These are phyloP conservation scores for Coniochaeta pulveracea DNA, from an alignment of 2,329 filamentous ascomycete genomes.

Conservation along the genomic window DNA sequence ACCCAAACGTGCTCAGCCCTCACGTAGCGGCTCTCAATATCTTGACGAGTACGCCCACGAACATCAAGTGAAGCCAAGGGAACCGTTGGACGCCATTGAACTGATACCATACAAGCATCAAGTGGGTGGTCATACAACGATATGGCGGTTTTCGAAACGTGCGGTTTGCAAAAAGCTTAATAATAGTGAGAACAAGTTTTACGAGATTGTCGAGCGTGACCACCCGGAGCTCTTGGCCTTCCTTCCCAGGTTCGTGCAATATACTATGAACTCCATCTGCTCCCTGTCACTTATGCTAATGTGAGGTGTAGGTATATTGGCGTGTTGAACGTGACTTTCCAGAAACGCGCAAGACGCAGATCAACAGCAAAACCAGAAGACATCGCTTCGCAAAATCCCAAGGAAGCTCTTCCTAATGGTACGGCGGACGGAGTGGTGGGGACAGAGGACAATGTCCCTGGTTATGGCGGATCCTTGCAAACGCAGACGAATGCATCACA, in stretches of 20 bases:
- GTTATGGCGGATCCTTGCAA: no score
- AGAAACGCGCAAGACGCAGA: constrained; percentile 63
- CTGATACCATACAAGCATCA: constrained; percentile 96
- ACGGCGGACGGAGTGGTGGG: no score
- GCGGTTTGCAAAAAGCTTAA: constrained; percentile 98
- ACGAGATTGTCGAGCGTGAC: constrained; percentile 85
- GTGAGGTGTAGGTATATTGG: constrained; percentile 72
- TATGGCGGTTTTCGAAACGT: constrained; percentile 89
- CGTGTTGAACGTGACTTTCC: constrained; percentile 91
- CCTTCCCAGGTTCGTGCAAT: constrained; percentile 60
- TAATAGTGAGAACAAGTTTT: constrained; percentile 97
- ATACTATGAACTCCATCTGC: constrained; percentile 8
- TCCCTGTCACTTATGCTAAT: constrained; percentile 12
- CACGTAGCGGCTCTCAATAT: constrained; percentile 27
- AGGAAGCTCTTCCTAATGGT: no score
- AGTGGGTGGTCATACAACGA: constrained; percentile 89
- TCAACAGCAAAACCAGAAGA: constrained; percentile 42
- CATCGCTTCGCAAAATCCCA: constrained; percentile 21
- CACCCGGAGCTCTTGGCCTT: constrained; percentile 87
- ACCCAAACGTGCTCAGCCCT: constrained; percentile 20
- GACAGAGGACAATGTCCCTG: no score
- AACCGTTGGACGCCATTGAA: constrained; percentile 81
- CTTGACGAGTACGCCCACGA: constrained; percentile 39
- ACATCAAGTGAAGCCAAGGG: constrained; percentile 36
- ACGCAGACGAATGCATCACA: no score